Conservation (phyloP, 2,329 filamentous ascomycete species). For the Sarocladium brachiariae region DNA sequence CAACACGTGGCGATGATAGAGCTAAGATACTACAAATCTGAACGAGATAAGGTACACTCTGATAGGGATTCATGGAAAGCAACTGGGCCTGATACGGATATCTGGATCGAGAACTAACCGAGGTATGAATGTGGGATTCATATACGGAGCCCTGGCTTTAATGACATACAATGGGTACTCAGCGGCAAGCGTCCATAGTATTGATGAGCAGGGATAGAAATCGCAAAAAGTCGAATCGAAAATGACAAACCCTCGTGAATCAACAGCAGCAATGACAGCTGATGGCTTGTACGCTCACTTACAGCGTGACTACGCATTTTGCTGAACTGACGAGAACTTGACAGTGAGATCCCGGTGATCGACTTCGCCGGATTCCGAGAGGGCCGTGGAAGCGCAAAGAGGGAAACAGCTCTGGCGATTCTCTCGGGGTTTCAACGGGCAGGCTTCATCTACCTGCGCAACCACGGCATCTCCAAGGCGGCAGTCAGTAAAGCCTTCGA, state of each 20-base stretch:
- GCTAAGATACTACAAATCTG: not conserved
- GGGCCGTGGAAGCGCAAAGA: not conserved
- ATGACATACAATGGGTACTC: too few relatives aligned
- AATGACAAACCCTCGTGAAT: not conserved
- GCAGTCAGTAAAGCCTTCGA: not conserved
- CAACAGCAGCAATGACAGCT: not conserved
- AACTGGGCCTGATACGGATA: not conserved
- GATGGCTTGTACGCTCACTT: not conserved
- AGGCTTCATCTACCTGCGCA: conserved; percentile 12
- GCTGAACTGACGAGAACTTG: not conserved
- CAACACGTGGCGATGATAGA: not conserved
- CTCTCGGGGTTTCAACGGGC: conserved; percentile 10
- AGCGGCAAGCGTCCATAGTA: not conserved
- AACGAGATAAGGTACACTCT: not conserved
- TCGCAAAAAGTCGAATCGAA: not conserved
- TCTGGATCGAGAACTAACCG: not conserved
- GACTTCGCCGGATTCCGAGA: not conserved
- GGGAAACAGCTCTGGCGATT: conserved; percentile 4
- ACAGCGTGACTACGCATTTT: not conserved
- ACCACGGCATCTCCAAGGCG: conserved; percentile 8
- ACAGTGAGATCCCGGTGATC: not conserved
- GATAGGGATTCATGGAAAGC: not conserved
- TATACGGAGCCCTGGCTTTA: not conserved
- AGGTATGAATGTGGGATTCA: not conserved
- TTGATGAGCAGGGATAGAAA: not conserved